Percentiles rank a stretch among this genome's conserved stretches.
Conservation (phyloP, 2,329 filamentous ascomycete genomes). For the Didymosphaeria variabile region DNA sequence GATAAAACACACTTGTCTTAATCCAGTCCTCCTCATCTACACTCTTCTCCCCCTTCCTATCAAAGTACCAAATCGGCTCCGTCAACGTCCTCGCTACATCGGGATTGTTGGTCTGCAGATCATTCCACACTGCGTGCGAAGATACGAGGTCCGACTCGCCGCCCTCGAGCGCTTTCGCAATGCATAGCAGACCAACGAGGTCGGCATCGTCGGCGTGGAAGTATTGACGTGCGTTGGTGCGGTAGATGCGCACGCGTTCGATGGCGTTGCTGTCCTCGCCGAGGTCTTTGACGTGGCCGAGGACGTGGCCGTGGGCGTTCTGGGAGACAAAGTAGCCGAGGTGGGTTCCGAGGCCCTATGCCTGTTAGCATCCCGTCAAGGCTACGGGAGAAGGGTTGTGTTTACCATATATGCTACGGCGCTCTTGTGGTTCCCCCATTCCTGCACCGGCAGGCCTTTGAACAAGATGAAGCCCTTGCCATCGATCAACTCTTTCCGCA, state of each 20-base stretch:
- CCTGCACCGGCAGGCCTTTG: conserved; percentile 79
- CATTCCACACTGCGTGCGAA: conserved; percentile 83
- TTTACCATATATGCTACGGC: conserved; percentile 81
- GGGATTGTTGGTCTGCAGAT: conserved; percentile 75
- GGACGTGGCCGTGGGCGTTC: conserved; percentile 83
- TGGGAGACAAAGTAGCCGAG: conserved; percentile 89
- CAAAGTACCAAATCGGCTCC: conserved; percentile 88
- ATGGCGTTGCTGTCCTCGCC: conserved; percentile 83
- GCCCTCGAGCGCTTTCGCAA: conserved; percentile 79
- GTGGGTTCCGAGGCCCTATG: conserved; percentile 74
- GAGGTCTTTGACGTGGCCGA: conserved; percentile 89
- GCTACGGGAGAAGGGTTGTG: not conserved
- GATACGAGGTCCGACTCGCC: conserved; percentile 85
- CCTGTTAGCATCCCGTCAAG: not conserved
- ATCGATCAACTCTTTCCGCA: conserved; percentile 75
- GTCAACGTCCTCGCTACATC: conserved; percentile 80
- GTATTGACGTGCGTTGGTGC: conserved; percentile 84
- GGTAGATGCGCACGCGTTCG: conserved; percentile 88
- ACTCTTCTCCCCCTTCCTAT: conserved; percentile 85
- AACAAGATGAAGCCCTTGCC: conserved; percentile 92
- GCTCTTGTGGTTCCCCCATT: conserved; percentile 82
- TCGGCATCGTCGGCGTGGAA: conserved; percentile 88
- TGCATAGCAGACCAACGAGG: conserved; percentile 83
- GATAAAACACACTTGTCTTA: conserved; percentile 75
- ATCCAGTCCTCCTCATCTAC: conserved; percentile 79